A percentile compares a stretch with the other conserved stretches of the same genome.
Evolutionary conservation across 2,329 filamentous ascomycete species (phyloP).

Genomic region (Talaromyces sp.): DNA sequence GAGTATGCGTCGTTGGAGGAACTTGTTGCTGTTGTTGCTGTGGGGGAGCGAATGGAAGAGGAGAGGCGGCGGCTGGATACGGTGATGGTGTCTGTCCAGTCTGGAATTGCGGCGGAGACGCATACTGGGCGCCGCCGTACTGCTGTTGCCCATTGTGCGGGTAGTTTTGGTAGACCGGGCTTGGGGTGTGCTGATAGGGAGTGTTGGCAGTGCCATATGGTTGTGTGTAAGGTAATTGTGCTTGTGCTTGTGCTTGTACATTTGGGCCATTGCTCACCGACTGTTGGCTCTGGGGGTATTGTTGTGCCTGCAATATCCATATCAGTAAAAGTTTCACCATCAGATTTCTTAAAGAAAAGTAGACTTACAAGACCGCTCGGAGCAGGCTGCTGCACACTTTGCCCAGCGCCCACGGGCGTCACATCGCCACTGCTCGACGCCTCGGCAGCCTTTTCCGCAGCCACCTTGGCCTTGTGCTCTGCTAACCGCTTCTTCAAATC

Average conservation of each 20-base stretch:
- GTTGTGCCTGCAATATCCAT: slow-evolving; percentile 33
- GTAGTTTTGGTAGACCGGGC: slow-evolving; percentile 30
- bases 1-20: slow-evolving; percentile 37
- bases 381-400: slow-evolving; percentile 35
- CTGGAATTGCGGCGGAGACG: slow-evolving; percentile 11
- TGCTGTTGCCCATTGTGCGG: slow-evolving; percentile 32
- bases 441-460: slow-evolving; percentile 55
- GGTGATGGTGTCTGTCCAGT: slow-evolving; percentile 25
- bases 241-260: slow-evolving; percentile 30
- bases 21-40: slow-evolving; percentile 34
- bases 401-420: slow-evolving; percentile 47
- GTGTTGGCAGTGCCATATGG: slow-evolving; percentile 36
- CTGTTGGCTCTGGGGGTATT: slow-evolving; percentile 42
- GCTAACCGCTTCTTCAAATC: slow-evolving; percentile 77
- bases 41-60: slow-evolving; percentile 28
- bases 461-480: slow-evolving; percentile 65
- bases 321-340: neutral
- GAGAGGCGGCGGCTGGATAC: slow-evolving; percentile 38
- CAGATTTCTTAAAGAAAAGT: neutral
- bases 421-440: slow-evolving; percentile 50
- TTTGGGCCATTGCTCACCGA: slow-evolving; percentile 39
- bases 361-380: slow-evolving; percentile 56
- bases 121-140: slow-evolving; percentile 10
- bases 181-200: slow-evolving; percentile 39
- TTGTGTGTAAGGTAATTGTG: slow-evolving; percentile 34